These are phyloP conservation scores for Trichoderma polysporum DNA, from an alignment of 2,329 filamentous ascomycete species.

Conservation along the genomic window DNA sequence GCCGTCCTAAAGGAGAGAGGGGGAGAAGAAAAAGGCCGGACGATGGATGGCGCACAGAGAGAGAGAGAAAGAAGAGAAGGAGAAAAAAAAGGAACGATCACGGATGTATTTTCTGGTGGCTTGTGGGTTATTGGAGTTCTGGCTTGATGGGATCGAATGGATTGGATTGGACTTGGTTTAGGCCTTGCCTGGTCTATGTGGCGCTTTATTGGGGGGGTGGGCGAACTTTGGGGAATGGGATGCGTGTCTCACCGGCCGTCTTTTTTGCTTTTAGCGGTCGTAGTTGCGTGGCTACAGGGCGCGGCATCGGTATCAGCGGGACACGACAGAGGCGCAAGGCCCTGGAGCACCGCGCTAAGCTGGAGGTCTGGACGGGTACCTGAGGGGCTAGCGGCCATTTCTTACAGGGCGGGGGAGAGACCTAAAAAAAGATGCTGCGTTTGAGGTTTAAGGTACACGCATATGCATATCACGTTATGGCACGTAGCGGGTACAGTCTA, in stretches of 20 bases:
- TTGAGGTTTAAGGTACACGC: neutral
- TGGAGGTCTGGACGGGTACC: constrained; percentile 12
- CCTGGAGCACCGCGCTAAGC: constrained; percentile 5
- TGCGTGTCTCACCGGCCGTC: constrained; percentile 16
- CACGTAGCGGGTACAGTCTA: neutral
- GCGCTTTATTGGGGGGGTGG: constrained; percentile 3
- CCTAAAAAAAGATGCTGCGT: neutral
- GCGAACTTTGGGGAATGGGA: neutral
- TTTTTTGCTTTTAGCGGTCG: neutral
- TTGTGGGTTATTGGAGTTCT: constrained; percentile 7
- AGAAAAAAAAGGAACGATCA: constrained; percentile 11
- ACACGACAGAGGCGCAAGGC: constrained; percentile 17
- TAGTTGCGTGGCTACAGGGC: constrained; percentile 7
- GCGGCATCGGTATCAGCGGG: constrained; percentile 10
- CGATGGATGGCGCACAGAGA: neutral
- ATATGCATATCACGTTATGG: neutral
- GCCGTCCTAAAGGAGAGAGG: neutral
- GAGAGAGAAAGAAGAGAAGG: neutral
- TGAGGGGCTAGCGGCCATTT: constrained; percentile 15
- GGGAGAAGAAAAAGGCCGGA: neutral
- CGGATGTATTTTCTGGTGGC: constrained; percentile 10
- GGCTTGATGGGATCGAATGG: neutral
- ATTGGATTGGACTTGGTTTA: neutral
- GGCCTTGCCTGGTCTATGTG: neutral
- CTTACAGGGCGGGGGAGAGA: constrained; percentile 10